Conservation (phyloP, 2,329 filamentous ascomycete species). For the Claviceps africana region DNA sequence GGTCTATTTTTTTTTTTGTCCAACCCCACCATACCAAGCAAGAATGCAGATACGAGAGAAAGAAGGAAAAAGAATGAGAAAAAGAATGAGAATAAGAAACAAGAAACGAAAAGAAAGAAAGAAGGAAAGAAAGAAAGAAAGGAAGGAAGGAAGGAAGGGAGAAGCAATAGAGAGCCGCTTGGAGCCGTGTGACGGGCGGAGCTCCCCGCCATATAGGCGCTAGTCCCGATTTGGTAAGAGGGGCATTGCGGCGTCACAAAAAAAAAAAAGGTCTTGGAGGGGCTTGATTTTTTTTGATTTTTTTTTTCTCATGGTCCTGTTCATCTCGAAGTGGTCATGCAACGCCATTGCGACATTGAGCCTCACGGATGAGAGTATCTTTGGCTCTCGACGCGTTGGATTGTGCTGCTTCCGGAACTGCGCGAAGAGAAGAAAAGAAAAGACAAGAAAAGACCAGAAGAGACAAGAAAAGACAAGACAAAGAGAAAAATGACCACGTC, state of each 20-base stretch:
- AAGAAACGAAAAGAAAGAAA: not conserved
- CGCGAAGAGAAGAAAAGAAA: not conserved
- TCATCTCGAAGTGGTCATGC: slow-evolving; percentile 1
- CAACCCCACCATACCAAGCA: not conserved
- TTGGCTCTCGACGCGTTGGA: not conserved
- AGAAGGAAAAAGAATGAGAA: no score
- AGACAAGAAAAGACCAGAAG: not conserved
- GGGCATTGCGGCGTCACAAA: slow-evolving; percentile 11
- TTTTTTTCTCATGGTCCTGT: not conserved
- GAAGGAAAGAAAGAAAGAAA: not conserved
- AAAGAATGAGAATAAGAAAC: no score
- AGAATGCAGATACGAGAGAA: not conserved
- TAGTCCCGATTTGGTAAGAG: slow-evolving; percentile 19
- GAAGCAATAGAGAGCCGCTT: not conserved
- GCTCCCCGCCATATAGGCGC: slow-evolving; percentile 4
- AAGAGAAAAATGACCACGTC: slow-evolving; percentile 14
- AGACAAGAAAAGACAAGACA: not conserved
- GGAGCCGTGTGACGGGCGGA: not conserved
- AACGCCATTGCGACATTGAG: not conserved
- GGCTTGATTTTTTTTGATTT: slow-evolving; percentile 14
- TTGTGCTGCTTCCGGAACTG: not conserved
- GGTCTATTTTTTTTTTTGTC: not conserved
- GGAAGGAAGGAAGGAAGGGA: not conserved
- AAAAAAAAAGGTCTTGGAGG: slow-evolving; percentile 6
- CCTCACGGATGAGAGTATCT: slow-evolving; percentile 3